Evolutionary conservation across 2,329 filamentous ascomycete genomes (phyloP).

Genomic region (Aspergillus tamarii): DNA sequence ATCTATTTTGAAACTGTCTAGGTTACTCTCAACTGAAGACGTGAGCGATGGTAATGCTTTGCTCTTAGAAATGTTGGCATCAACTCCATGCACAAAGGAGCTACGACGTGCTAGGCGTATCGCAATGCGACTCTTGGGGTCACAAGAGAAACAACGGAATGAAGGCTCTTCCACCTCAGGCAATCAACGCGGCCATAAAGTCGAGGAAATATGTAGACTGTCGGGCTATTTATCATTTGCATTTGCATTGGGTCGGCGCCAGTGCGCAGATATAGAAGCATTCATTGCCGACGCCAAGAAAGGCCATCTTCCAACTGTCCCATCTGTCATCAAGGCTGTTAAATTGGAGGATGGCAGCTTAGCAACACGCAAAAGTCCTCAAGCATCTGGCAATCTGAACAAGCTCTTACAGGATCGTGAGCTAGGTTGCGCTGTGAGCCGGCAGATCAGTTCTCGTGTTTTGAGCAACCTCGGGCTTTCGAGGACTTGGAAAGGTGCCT

Average conservation of each 20-base stretch:
- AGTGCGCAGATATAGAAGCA: constrained; percentile 20
- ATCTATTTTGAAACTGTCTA: constrained; percentile 16
- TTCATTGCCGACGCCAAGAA: constrained; percentile 27
- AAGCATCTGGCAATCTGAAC: constrained; percentile 11
- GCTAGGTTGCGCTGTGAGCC: constrained; percentile 24
- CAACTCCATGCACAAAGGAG: background rate
- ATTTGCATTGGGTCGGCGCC: constrained; percentile 21
- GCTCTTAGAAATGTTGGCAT: constrained; percentile 5
- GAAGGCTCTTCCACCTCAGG: background rate
- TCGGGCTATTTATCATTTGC: constrained; percentile 15
- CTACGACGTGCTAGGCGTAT: constrained; percentile 9
- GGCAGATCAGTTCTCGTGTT: constrained; percentile 27
- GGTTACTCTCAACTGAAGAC: constrained; percentile 9
- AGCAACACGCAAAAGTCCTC: background rate
- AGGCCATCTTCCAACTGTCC: constrained; percentile 22
- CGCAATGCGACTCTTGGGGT: constrained; percentile 5
- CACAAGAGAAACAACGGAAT: background rate
- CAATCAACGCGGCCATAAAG: background rate
- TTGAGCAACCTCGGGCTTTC: constrained; percentile 47
- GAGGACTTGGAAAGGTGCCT: constrained; percentile 59
- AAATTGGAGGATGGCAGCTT: background rate
- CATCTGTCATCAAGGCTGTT: constrained; percentile 17
- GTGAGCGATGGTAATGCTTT: constrained; percentile 14
- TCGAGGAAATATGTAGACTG: constrained; percentile 9
- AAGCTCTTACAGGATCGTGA: constrained; percentile 35